A percentile compares a stretch with the other conserved stretches of the same genome.
Conservation (phyloP, 371 early-diverging fungal species). For the Entomophthora muscae region DNA sequence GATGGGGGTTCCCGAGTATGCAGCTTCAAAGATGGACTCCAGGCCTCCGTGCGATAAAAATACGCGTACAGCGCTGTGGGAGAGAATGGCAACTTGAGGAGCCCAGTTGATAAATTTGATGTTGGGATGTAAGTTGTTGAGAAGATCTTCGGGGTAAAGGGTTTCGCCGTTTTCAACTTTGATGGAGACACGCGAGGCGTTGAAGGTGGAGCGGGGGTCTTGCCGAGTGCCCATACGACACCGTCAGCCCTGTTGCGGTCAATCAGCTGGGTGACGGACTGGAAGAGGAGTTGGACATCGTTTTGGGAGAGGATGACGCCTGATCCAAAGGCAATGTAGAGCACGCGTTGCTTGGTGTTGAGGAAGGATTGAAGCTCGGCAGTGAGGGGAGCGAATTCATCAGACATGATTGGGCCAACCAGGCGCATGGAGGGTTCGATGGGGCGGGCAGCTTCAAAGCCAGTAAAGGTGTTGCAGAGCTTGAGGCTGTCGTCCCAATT, state of each 20-base stretch:
- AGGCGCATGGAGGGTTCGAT: too few species aligned
- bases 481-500: too few species aligned
- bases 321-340: too few species aligned
- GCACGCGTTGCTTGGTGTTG: too few species aligned
- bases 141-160: background rate
- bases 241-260: slow-evolving; percentile 5
- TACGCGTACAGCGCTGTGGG: background rate
- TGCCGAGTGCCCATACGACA: too few species aligned
- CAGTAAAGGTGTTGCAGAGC: too few species aligned
- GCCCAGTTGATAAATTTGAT: background rate
- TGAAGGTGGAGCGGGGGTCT: background rate
- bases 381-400: too few species aligned
- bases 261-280: background rate
- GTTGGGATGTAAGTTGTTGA: slow-evolving; percentile 6
- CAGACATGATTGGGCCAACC: too few species aligned
- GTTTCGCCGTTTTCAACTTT: background rate
- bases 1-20: background rate
- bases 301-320: too few species aligned
- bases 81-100: slow-evolving; percentile 1
- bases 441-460: too few species aligned
- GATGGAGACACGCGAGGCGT: background rate
- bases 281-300: background rate
- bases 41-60: slow-evolving; percentile 6
- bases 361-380: too few species aligned
- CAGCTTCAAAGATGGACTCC: background rate